phyloP scores from a whole-genome alignment of 192 early-diverging fungal genomes.

The Mortierella alpina region DNA sequence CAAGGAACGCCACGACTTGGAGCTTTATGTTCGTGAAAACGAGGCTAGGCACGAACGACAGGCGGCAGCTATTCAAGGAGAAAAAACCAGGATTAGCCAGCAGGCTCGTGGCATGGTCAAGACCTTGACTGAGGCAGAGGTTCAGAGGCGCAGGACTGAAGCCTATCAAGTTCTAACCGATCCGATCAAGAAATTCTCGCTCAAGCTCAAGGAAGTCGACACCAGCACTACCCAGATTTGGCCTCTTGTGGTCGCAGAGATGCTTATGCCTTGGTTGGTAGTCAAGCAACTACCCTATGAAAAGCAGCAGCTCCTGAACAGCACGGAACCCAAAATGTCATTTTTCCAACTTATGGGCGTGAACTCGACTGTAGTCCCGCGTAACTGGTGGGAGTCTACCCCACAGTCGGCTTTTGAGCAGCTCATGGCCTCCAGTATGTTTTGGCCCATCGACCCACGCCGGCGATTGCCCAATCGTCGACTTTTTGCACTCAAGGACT shows the following conservation, averaged over 20 bases:
- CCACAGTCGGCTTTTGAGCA: slow-evolving; percentile 7
- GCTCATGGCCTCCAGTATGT: slow-evolving; percentile 4
- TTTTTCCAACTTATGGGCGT: no score
- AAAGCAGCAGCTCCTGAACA: slow-evolving; percentile 3
- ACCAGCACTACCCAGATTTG: slow-evolving; percentile 1
- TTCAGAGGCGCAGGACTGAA: not conserved
- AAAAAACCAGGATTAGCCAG: not conserved
- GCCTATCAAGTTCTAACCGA: no score
- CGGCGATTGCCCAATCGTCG: slow-evolving; percentile 17
- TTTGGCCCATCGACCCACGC: slow-evolving; percentile 37
- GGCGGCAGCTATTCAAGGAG: slow-evolving; percentile 5
- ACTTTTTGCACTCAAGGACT: slow-evolving; percentile 24
- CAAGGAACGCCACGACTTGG: not conserved
- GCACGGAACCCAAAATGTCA: not conserved
- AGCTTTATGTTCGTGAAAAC: not conserved
- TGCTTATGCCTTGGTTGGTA: slow-evolving; percentile 33
- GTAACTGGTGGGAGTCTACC: slow-evolving; percentile 21
- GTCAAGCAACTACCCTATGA: slow-evolving; percentile 13
- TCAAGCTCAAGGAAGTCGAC: slow-evolving; percentile 2
- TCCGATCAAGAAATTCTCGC: not conserved
- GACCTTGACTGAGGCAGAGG: not conserved
- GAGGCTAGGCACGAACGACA: not conserved
- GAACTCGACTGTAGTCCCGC: no score
- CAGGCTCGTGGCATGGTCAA: not conserved
- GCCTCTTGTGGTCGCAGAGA: slow-evolving; percentile 35